A percentile compares a stretch with the other conserved stretches of the same genome.
These are phyloP conservation scores for Epichloe typhina DNA, from an alignment of 2,329 filamentous ascomycete species.

Conservation along the genomic window DNA sequence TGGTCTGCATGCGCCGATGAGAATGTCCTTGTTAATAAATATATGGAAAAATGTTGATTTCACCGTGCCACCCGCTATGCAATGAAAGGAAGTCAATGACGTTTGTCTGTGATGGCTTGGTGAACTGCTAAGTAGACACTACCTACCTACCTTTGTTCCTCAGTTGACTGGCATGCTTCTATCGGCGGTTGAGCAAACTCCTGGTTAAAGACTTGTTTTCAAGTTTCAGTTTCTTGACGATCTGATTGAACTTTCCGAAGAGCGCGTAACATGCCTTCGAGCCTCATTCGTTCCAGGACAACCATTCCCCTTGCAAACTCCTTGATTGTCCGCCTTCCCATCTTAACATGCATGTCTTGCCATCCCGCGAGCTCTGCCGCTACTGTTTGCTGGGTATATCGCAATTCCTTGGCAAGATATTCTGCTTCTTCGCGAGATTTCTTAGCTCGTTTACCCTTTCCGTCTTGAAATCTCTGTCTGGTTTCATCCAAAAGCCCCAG, in stretches of 20 bases:
- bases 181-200: too few relatives aligned
- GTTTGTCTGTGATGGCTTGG: too few relatives aligned
- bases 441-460: conserved; percentile 68
- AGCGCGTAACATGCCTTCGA: conserved; percentile 71
- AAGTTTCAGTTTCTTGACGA: too few relatives aligned
- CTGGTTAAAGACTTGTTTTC: too few relatives aligned
- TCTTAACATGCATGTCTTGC: conserved; percentile 76
- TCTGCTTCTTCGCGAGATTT: conserved; percentile 58
- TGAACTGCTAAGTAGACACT: too few relatives aligned
- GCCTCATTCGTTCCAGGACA: conserved; percentile 62
- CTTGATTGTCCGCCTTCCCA: conserved; percentile 60
- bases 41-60: neutral
- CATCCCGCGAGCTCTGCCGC: conserved; percentile 85
- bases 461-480: conserved; percentile 65
- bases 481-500: conserved; percentile 77
- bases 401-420: conserved; percentile 64
- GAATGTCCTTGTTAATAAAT: too few relatives aligned
- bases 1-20: too few relatives aligned
- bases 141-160: too few relatives aligned
- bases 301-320: conserved; percentile 69
- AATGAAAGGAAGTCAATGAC: neutral
- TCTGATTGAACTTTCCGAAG: conserved; percentile 43
- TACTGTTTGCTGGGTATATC: conserved; percentile 88
- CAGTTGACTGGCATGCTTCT: too few relatives aligned
- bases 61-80: neutral